Base-by-base conservation (phyloP, 208 protist species). In the Crithidia bombi region DNA sequence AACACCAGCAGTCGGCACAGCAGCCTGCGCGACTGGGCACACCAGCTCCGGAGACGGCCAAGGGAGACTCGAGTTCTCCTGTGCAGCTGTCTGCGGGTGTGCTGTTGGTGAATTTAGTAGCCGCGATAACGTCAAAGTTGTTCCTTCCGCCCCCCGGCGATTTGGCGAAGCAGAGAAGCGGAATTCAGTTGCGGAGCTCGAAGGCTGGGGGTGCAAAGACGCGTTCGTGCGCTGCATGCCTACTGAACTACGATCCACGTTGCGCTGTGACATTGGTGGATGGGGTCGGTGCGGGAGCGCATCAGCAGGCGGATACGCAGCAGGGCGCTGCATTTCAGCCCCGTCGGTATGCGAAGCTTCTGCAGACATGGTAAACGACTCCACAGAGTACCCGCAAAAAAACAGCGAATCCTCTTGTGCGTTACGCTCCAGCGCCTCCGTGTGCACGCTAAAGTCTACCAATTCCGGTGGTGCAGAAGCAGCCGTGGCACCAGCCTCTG, bases 361-460 rank as follows among this genome's bases (percentile, higher is more conserved):
- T 3, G 35, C n/a, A 3, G 23, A 41, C 12, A 68, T 35, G 36
- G n/a, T 25, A 44, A 75, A 33, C 62, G 69, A 52, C 64, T 77
- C 64, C 0, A 77, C 64, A 15, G 65, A 77, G 35, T 69, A 77
- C 21, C 32, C 64, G 57, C 71, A 67, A 33, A 77, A 33, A 15
- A 71, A 41, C 46, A 71, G 55, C 32, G 69, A 69, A 36, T 70
- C 71, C 38, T 61, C 71, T 23, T 70, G 55, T 33, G 23, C 14
- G 30, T 57, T 66, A 12, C 3, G 9, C 14, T 28, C 71, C 44
- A 71, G 44, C 6, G 33, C 38, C 30, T 77, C 71, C 1, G 71
- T 71, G 25, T 71, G 64, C 55, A 77, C 57, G 41, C 71, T 77
- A 49, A 77, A 77, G 14, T 77, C 46, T 25, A 77, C 57, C 41